A percentile compares a stretch with the other conserved stretches of the same genome.
phyloP scores from a whole-genome alignment of 352 stramenopile genomes.

The Globisporangium spinosum region DNA sequence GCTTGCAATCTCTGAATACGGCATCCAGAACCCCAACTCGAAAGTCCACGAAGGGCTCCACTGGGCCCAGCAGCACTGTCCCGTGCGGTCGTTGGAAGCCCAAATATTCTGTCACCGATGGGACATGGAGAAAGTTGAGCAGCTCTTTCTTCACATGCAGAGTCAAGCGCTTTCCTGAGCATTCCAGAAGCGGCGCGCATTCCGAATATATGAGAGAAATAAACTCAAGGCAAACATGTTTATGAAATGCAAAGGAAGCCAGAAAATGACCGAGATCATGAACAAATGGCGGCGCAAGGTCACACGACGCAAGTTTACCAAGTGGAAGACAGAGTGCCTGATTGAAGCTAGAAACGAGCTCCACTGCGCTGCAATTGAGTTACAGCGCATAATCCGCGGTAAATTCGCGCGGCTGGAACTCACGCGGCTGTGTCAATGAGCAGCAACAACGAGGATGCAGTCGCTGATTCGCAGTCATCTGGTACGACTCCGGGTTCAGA shows the following conservation, averaged over 20 bases:
- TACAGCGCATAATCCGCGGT: slow-evolving; percentile 62
- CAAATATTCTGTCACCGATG: slow-evolving; percentile 85
- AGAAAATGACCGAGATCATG: slow-evolving; percentile 71
- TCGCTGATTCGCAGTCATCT: slow-evolving; percentile 47
- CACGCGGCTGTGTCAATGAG: slow-evolving; percentile 20
- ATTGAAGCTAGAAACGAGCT: slow-evolving; percentile 56
- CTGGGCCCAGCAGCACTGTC: slow-evolving; percentile 84
- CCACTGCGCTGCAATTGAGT: slow-evolving; percentile 58
- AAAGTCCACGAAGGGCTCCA: slow-evolving; percentile 79
- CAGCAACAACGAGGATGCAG: slow-evolving; percentile 46
- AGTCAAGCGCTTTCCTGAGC: slow-evolving; percentile 61
- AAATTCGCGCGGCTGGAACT: slow-evolving; percentile 34
- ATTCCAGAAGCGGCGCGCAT: slow-evolving; percentile 67
- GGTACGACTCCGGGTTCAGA: slow-evolving; percentile 18
- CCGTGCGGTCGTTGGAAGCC: slow-evolving; percentile 72
- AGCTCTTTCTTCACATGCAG: slow-evolving; percentile 67
- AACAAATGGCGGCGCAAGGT: slow-evolving; percentile 53
- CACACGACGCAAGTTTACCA: slow-evolving; percentile 35
- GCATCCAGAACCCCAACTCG: slow-evolving; percentile 66
- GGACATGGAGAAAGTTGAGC: slow-evolving; percentile 81
- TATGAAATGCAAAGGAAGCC: slow-evolving; percentile 78
- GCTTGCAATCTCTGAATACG: slow-evolving; percentile 74
- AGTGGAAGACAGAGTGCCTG: slow-evolving; percentile 49
- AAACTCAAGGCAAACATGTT: slow-evolving; percentile 77
- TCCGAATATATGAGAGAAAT: slow-evolving; percentile 68